Evolutionary conservation across 768 basidiomycete genomes (phyloP).

Genomic region (Pulveroboletus frians): DNA sequence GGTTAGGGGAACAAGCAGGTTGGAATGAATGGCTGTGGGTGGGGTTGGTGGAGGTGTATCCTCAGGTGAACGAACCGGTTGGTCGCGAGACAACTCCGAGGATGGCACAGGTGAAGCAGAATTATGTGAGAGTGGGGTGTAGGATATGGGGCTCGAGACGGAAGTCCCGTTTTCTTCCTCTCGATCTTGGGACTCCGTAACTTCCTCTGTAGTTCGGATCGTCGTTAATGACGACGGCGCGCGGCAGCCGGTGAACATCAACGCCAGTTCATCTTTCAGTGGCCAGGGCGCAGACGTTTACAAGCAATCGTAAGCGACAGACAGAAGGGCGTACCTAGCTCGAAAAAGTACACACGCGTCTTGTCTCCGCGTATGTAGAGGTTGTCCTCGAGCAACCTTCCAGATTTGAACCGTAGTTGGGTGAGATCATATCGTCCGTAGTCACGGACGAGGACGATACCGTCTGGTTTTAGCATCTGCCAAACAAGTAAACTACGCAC

Average conservation of each 20-base stretch:
- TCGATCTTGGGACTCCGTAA: slow-evolving; percentile 30
- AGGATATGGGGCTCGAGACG: slow-evolving; percentile 1
- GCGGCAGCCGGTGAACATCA: slow-evolving; percentile 68
- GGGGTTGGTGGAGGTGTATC: not conserved
- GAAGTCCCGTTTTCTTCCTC: slow-evolving; percentile 12
- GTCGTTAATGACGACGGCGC: slow-evolving; percentile 32
- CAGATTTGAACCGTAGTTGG: slow-evolving; percentile 86
- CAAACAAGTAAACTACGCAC: not conserved
- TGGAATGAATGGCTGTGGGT: slow-evolving; percentile 30
- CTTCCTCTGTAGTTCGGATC: slow-evolving; percentile 29
- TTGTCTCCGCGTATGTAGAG: slow-evolving; percentile 97
- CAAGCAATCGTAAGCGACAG: not conserved
- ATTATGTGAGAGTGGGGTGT: slow-evolving; percentile 7
- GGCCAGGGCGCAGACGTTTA: not conserved
- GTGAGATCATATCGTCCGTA: slow-evolving; percentile 95
- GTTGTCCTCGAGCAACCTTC: slow-evolving; percentile 85
- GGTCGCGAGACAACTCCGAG: not conserved
- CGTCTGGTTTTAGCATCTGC: slow-evolving; percentile 88
- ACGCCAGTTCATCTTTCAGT: slow-evolving; percentile 64
- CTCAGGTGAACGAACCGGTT: not conserved
- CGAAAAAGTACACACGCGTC: slow-evolving; percentile 96
- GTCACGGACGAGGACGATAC: slow-evolving; percentile 80
- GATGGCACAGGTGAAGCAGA: not conserved
- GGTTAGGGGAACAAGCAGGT: slow-evolving; percentile 28
- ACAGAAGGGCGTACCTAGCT: slow-evolving; percentile 50